These are phyloP conservation scores for Kodamaea arcana DNA, from an alignment of 1,139 yeast species.

Conservation along the genomic window DNA sequence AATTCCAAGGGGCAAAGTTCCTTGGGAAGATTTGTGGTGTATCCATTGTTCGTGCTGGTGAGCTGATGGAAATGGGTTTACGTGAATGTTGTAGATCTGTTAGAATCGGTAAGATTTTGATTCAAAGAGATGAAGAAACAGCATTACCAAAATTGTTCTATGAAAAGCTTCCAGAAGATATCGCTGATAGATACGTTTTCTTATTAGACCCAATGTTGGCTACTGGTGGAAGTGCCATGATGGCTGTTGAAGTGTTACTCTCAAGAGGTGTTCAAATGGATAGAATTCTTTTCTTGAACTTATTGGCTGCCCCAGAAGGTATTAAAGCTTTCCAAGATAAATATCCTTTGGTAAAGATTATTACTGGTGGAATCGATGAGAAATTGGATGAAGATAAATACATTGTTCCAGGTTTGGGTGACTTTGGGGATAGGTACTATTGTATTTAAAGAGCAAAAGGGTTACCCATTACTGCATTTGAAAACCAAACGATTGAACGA, in stretches of 20 bases:
- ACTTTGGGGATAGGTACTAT: constrained; percentile 96
- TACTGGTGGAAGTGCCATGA: constrained; percentile 96
- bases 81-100: constrained; percentile 94
- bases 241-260: constrained; percentile 90
- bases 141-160: constrained; percentile 74
- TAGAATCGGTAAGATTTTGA: constrained; percentile 90
- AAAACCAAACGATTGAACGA: no score
- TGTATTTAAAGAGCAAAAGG: constrained; percentile 50
- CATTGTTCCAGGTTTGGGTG: constrained; percentile 94
- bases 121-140: constrained; percentile 96
- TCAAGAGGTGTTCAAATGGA: constrained; percentile 84
- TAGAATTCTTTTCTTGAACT: constrained; percentile 81
- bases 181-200: constrained; percentile 81
- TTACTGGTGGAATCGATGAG: constrained; percentile 90
- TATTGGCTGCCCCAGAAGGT: constrained; percentile 94
- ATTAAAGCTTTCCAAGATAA: constrained; percentile 69
- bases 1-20: constrained; percentile 75
- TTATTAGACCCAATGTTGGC: constrained; percentile 96
- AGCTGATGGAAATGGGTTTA: constrained; percentile 96
- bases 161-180: constrained; percentile 91
- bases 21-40: constrained; percentile 96
- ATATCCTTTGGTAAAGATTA: constrained; percentile 80
- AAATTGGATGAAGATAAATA: constrained; percentile 79
- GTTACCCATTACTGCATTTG: no score
- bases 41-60: constrained; percentile 96